Percentiles rank a stretch among this genome's conserved stretches.
Conservation (phyloP, 2,329 filamentous ascomycete species). For the Zymoseptoria tritici region DNA sequence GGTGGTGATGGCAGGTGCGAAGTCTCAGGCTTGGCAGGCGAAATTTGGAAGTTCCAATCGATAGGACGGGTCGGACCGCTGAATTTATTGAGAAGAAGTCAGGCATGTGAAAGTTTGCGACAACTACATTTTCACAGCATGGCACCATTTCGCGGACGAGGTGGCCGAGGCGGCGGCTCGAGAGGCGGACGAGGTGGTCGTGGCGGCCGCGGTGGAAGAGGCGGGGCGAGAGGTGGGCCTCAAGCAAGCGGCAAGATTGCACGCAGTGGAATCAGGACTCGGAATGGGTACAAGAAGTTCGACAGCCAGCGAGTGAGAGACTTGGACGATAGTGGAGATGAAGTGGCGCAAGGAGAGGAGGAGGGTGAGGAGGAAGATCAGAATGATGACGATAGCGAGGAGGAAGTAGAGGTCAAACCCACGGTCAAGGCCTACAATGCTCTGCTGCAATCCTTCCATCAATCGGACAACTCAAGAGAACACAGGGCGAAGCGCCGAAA, state of each 20-base stretch:
- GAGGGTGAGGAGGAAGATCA: slow-evolving; percentile 17
- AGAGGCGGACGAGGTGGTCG: slow-evolving; percentile 21
- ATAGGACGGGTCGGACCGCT: not conserved
- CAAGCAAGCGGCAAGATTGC: slow-evolving; percentile 20
- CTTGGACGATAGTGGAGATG: slow-evolving; percentile 23
- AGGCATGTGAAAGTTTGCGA: not conserved
- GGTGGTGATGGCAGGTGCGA: not conserved
- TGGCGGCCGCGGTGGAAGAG: slow-evolving; percentile 28
- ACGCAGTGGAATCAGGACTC: slow-evolving; percentile 27
- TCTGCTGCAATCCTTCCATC: slow-evolving; percentile 49
- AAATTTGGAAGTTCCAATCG: not conserved
- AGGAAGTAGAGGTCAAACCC: slow-evolving; percentile 24
- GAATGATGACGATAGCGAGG: slow-evolving; percentile 20
- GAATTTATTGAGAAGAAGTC: not conserved
- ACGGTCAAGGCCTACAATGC: slow-evolving; percentile 45
- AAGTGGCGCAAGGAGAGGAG: slow-evolving; percentile 11
- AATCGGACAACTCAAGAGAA: slow-evolving; percentile 35
- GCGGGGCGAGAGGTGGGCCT: slow-evolving; percentile 21
- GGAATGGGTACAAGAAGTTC: slow-evolving; percentile 28
- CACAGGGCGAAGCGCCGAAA: slow-evolving; percentile 48
- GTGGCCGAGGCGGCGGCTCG: slow-evolving; percentile 20
- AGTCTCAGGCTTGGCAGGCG: not conserved
- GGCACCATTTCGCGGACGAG: slow-evolving; percentile 25
- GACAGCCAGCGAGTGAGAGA: slow-evolving; percentile 30
- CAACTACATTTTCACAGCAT: slow-evolving; percentile 10